Conservation (phyloP, 2,329 filamentous ascomycete species). For the Hypoxylon sp. region DNA sequence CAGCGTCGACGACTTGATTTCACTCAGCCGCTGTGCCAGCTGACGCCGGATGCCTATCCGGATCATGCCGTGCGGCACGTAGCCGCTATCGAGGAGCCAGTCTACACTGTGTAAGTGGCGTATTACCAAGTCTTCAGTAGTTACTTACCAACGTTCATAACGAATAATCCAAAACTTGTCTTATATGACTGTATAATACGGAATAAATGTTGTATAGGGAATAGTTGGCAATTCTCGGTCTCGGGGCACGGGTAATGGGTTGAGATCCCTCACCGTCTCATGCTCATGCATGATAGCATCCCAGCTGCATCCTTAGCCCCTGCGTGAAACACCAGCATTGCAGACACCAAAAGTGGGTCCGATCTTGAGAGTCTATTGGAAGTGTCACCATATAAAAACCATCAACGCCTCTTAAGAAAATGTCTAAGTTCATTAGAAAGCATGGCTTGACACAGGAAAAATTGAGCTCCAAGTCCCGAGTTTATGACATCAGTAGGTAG, state of each 20-base stretch:
- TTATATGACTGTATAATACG: conserved; percentile 2
- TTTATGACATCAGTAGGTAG: background rate
- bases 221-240: conserved; percentile 16
- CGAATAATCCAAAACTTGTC: conserved; percentile 1
- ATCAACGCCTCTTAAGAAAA: conserved; percentile 1
- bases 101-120: conserved; percentile 54
- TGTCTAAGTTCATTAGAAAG: background rate
- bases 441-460: no score
- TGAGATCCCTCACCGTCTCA: conserved; percentile 29
- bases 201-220: conserved; percentile 2
- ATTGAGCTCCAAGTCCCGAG: background rate
- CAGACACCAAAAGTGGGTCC: conserved; percentile 26
- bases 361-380: conserved; percentile 18
- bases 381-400: conserved; percentile 16
- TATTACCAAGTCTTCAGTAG: background rate
- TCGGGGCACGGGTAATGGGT: conserved; percentile 3
- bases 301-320: conserved; percentile 3
- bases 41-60: conserved; percentile 76
- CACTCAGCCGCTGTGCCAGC: conserved; percentile 69
- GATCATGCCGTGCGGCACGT: conserved; percentile 73
- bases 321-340: conserved; percentile 25
- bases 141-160: conserved; percentile 40
- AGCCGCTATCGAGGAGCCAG: conserved; percentile 73
- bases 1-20: conserved; percentile 67
- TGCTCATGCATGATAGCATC: conserved; percentile 31